Evolutionary conservation across 495 filamentous ascomycete species (phyloP), one percentile per base, ranked within the genome.

Genomic region (Aspergillus sclerotiicarbonarius): DNA sequence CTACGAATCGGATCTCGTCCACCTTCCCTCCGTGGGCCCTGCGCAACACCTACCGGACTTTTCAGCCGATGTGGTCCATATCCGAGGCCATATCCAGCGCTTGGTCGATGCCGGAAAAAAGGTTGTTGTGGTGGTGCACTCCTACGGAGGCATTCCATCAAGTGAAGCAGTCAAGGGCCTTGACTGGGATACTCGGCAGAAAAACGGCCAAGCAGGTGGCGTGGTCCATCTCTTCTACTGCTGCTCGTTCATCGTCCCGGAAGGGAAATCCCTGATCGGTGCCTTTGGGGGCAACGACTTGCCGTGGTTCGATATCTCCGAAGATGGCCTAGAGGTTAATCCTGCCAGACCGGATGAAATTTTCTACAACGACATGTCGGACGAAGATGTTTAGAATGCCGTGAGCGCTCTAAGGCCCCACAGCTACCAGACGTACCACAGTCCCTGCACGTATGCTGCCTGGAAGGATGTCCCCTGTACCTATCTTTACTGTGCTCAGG

Each of bases 401-500:
- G 19, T 32, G 16, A 45, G 19, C 0, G 33, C 29, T 21, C 20
- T 70, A 13, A 57, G 48, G 41, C 58, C 65, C 12, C 60, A 65
- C 20, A 60, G 56, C 16, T 60, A 59, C n/a, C 15, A 35, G 32
- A 52, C 60, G 0, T 59, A 67, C 25, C 59, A 53, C 15, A 68
- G 62, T 19, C 13, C 49, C 2, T 59, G 71, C 30, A 80, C 69
- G 8, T 70, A 76, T 55, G 68, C 76, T 0, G 77, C 72, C 0
- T 84, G 80, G 63, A 76, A 67, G 47, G 55, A 77, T 47, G 66
- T 81, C 12, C 77, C 79, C 0, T 67, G 66, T 10, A 78, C 78
- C 1, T 84, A 81, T 51, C 51, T 84, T 2, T 53, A 82, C 9
- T 82, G 78, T 54, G 67, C 76, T 12, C 58, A 70, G 10, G 80